Conservation (phyloP, 1,139 yeast species). For the Taphrina communis region DNA sequence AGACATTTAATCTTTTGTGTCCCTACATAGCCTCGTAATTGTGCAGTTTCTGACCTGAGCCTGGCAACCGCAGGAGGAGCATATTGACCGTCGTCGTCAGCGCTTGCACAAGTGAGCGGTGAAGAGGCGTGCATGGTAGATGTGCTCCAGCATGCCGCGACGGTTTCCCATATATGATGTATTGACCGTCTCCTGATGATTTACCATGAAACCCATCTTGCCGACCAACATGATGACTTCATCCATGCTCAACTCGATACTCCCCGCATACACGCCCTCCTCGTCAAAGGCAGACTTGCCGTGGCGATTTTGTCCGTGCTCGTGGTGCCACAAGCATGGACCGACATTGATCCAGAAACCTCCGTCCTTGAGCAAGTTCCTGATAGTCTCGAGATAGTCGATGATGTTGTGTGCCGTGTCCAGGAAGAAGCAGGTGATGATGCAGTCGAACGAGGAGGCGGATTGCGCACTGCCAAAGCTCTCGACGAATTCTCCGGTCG, state of each 20-base stretch:
- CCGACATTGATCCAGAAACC: constrained; percentile 87
- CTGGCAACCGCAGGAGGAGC: no score
- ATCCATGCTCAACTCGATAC: constrained; percentile 68
- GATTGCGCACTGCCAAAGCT: constrained; percentile 60
- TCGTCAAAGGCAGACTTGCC: constrained; percentile 46
- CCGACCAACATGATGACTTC: constrained; percentile 62
- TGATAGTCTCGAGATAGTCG: constrained; percentile 68
- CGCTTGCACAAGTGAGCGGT: background rate
- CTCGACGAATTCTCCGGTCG: constrained; percentile 80
- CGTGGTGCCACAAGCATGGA: constrained; percentile 86
- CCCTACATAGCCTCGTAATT: no score
- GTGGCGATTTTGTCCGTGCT: constrained; percentile 16
- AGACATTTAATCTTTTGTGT: no score
- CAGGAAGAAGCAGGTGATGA: constrained; percentile 75
- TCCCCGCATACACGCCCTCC: constrained; percentile 55
- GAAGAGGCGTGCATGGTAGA: constrained; percentile 76
- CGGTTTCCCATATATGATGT: constrained; percentile 65
- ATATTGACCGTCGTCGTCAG: background rate
- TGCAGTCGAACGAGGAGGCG: constrained; percentile 55
- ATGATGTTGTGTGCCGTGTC: constrained; percentile 79
- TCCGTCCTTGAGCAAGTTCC: constrained; percentile 59
- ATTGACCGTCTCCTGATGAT: constrained; percentile 57
- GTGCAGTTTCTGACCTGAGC: no score
- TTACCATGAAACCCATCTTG: constrained; percentile 62
- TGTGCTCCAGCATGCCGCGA: constrained; percentile 62